These are phyloP conservation scores for Dorcoceras hygrometricum DNA, from an alignment of 257 asterid genomes.

Conservation along the genomic window DNA sequence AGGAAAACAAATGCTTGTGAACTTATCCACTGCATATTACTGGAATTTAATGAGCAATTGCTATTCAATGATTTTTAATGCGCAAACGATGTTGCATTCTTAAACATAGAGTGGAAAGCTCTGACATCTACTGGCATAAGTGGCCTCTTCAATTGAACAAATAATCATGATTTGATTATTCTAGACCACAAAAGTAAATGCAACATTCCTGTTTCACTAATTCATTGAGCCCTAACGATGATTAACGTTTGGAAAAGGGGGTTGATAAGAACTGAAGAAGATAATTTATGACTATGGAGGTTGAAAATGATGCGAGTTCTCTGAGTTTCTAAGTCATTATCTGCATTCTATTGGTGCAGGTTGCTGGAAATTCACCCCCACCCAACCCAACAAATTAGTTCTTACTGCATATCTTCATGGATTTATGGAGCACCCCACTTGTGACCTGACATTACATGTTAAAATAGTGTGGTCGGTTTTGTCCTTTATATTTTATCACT, in stretches of 20 bases:
- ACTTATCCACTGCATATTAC: too few species aligned
- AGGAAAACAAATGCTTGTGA: not conserved
- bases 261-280: not conserved
- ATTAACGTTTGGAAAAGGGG: not conserved
- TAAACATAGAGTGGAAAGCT: not conserved
- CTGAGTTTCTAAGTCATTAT: not conserved
- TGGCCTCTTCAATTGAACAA: not conserved
- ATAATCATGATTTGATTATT: not conserved
- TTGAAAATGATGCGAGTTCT: not conserved
- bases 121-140: not conserved
- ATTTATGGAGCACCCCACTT: not conserved
- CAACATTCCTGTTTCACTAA: not conserved
- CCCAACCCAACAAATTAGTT: not conserved
- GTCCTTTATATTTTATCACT: not conserved
- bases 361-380: not conserved
- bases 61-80: not conserved
- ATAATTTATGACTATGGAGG: not conserved
- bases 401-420: not conserved
- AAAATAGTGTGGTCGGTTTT: not conserved
- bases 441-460: not conserved
- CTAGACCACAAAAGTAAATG: not conserved
- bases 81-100: not conserved
- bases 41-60: not conserved
- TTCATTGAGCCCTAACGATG: not conserved
- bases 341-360: slow-evolving; percentile 11